These are phyloP conservation scores for Petunia secreta DNA, from an alignment of 257 asterid species.

Conservation along the genomic window DNA sequence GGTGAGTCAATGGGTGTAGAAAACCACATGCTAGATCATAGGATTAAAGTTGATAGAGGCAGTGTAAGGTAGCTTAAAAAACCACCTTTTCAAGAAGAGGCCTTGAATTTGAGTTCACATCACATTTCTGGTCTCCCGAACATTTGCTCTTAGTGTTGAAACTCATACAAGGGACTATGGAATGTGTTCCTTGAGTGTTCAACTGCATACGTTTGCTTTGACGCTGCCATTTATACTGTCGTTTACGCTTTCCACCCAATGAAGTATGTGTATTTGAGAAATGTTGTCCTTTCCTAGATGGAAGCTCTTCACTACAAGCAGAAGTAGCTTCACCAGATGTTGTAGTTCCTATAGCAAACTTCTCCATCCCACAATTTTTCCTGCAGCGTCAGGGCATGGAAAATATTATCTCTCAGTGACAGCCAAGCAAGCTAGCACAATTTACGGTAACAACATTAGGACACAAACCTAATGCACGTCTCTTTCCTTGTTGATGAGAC, in stretches of 20 bases:
- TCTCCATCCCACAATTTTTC: constrained; percentile 24
- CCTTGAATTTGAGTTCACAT: not conserved
- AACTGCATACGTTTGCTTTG: constrained; percentile 54
- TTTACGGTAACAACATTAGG: constrained; percentile 40
- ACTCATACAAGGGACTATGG: constrained; percentile 39
- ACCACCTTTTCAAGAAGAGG: constrained; percentile 30
- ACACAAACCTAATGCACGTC: constrained; percentile 33
- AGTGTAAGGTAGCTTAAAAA: not conserved
- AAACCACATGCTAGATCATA: not conserved
- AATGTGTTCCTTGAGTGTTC: constrained; percentile 37
- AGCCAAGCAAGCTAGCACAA: constrained; percentile 32
- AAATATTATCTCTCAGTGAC: constrained; percentile 37
- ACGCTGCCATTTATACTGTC: constrained; percentile 68
- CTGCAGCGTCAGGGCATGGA: constrained; percentile 28
- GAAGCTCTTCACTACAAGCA: constrained; percentile 38
- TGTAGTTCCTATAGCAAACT: constrained; percentile 33
- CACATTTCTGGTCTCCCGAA: constrained; percentile 17
- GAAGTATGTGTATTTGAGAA: constrained; percentile 36
- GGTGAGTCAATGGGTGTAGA: not conserved
- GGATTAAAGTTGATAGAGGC: not conserved
- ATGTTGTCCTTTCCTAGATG: constrained; percentile 34
- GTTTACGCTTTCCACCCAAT: constrained; percentile 50
- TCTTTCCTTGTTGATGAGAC: constrained; percentile 39
- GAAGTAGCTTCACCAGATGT: constrained; percentile 43
- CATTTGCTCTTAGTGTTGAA: not conserved